Percentiles rank a stretch among this genome's conserved stretches.
These are phyloP conservation scores for Solanum chilense DNA, from an alignment of 257 asterid genomes.

Conservation along the genomic window DNA sequence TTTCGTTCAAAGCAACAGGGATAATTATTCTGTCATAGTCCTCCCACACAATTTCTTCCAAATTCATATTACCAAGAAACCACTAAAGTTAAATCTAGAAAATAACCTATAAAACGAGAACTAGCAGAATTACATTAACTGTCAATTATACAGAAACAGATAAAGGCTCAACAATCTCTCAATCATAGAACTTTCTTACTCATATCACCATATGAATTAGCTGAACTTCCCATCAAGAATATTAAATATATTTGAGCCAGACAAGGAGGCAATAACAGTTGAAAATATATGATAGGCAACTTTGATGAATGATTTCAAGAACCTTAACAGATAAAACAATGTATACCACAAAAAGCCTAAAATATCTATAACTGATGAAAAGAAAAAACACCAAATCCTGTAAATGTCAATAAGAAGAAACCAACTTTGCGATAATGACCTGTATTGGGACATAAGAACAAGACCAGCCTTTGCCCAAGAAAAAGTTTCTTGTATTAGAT, in stretches of 20 bases:
- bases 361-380: neutral
- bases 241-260: neutral
- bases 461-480: neutral
- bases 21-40: neutral
- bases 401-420: neutral
- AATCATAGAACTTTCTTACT: neutral
- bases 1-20: neutral
- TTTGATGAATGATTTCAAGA: neutral
- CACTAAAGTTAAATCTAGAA: neutral
- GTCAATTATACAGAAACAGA: neutral
- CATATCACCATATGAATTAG: neutral
- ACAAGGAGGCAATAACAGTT: neutral
- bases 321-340: neutral
- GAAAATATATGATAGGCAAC: neutral
- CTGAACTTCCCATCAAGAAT: neutral
- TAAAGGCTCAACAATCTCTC: neutral
- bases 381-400: neutral
- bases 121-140: neutral
- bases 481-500: neutral
- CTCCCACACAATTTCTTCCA: neutral
- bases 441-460: neutral
- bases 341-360: neutral
- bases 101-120: neutral
- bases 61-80: neutral
- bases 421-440: neutral